Base-by-base conservation (phyloP, 306 rosid species). In the Quercus parvula region DNA sequence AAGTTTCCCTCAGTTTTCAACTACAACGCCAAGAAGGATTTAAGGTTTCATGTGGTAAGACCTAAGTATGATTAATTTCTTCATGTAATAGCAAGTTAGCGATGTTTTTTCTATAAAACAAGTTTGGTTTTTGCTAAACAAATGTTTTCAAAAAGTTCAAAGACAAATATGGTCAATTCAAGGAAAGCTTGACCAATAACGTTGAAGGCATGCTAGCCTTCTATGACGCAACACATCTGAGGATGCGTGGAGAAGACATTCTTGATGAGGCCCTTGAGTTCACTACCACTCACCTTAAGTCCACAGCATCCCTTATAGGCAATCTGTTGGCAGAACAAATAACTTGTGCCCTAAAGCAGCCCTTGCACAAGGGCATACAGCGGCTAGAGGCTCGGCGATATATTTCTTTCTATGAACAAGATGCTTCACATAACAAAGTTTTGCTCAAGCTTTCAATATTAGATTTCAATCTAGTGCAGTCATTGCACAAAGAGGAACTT, bases 381-480 rank as follows among this genome's bases (percentile, higher is more conserved):
- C 78, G 92, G 67, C 6, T 85, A 0, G 85, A 76, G 51, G 86
- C 91, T 1, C 74, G 77, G 35, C 7, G 63, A 19, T 85, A 78
- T 38, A 73, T 89, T 5, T 72, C 83, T 4, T 44, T 78, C 12
- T 91, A 91, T 62, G 78, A 84, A 4, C 59, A 85, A 31, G 63
- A 85, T 10, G 74, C 89, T 41, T 82, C 84, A 0, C 87, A 86
- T 11, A 77, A 77, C 30, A 30, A 74, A 49, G 56, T 19, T 56
- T 72, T 91, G 31, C 66, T 89, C 4, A 75, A 63, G 0, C 71
- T 91, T 25, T 88, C 90, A 11, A 91, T 82, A 70, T 2, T 87
- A 5, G 91, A 91, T 72, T 91, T 87, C 78, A 89, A 86, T 56
- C 9, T 70, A 5, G 38, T 91, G 5, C 91, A 91, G 6, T 75